A percentile compares a stretch with the other conserved stretches of the same genome.
phyloP scores from a whole-genome alignment of 306 rosid species.

The Neltuma alba region DNA sequence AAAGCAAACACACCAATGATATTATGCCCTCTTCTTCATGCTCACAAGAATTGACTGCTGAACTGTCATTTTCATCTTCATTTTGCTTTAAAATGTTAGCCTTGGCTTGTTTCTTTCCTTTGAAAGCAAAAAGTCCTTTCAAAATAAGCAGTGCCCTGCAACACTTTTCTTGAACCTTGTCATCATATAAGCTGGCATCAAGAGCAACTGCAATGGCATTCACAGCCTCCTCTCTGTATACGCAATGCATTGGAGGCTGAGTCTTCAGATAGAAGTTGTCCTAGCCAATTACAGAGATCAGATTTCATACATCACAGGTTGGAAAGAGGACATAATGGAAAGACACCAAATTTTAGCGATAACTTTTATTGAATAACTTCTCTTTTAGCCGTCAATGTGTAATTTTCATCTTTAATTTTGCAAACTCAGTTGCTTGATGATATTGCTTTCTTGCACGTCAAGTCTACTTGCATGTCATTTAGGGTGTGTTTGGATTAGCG shows the following conservation, averaged over 20 bases:
- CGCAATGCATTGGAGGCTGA: constrained; percentile 48
- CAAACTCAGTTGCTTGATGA: no score
- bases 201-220: constrained; percentile 64
- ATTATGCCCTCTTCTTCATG: constrained; percentile 30
- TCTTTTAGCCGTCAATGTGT: not conserved
- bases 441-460: not conserved
- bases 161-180: constrained; percentile 48
- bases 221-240: constrained; percentile 59
- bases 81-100: not conserved
- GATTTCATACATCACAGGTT: not conserved
- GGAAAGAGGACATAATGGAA: not conserved
- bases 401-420: not conserved
- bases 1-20: not conserved
- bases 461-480: not conserved
- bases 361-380: not conserved
- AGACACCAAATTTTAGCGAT: not conserved
- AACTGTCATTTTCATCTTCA: not conserved
- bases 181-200: constrained; percentile 62
- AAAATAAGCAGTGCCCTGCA: constrained; percentile 47
- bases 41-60: constrained; percentile 34
- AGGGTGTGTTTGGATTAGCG: no score
- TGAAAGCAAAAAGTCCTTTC: not conserved
- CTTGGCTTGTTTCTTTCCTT: not conserved
- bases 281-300: constrained; percentile 19
- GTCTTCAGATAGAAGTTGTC: constrained; percentile 45